Conservation (phyloP, 73 alveolate genomes). For the Uronychia binucleata region DNA sequence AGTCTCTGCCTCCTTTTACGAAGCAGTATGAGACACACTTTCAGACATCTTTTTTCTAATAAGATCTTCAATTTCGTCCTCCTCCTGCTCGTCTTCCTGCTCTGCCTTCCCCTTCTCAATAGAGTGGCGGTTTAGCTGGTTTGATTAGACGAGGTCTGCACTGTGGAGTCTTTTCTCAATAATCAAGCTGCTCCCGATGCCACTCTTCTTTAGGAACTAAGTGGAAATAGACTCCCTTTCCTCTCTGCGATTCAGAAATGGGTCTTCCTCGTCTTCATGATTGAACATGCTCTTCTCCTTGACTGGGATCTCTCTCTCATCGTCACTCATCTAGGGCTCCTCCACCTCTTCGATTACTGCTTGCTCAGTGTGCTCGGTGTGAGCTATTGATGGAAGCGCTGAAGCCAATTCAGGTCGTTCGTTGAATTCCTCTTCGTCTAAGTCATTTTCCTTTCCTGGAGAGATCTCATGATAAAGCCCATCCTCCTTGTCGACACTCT, state of each 20-base stretch:
- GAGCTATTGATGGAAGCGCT: not conserved
- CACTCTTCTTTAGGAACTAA: slow-evolving; percentile 23
- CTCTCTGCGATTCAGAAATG: not conserved
- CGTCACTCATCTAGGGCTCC: not conserved
- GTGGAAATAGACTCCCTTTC: not conserved
- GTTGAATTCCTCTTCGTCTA: not conserved
- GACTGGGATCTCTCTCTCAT: not conserved
- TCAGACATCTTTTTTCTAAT: no score
- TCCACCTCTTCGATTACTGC: not conserved
- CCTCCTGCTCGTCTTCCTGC: no score
- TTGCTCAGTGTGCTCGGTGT: not conserved
- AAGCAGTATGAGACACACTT: no score
- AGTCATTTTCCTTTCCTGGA: not conserved
- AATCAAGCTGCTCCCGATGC: no score
- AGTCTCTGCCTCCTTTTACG: no score
- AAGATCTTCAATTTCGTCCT: no score
- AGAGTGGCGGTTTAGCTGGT: no score
- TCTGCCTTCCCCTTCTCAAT: no score
- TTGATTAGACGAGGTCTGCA: no score
- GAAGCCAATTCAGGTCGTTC: not conserved
- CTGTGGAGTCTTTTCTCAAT: no score
- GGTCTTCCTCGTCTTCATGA: not conserved
- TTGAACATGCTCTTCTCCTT: not conserved
- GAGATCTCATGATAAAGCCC: not conserved
- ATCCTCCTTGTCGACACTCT: not conserved